phyloP scores from a whole-genome alignment of 768 basidiomycete species.

The Mycena floridula region DNA sequence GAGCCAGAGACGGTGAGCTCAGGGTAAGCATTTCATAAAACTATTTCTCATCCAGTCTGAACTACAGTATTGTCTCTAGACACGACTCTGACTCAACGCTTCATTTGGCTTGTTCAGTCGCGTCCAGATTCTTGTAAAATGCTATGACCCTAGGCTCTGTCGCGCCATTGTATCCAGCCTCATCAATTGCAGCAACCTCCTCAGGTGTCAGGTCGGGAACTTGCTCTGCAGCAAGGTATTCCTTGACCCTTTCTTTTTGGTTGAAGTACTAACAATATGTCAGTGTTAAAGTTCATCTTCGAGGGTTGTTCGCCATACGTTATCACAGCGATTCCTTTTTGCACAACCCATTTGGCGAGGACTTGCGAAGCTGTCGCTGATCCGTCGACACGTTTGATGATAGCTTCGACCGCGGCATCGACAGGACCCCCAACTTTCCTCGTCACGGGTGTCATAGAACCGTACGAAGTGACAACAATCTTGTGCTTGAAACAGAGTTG shows the following conservation, averaged over 20 bases:
- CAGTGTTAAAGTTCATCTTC: not conserved
- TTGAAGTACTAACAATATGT: slow-evolving; percentile 32
- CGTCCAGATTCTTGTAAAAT: not conserved
- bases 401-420: slow-evolving; percentile 43
- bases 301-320: slow-evolving; percentile 36
- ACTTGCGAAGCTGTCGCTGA: slow-evolving; percentile 56
- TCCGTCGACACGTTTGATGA: slow-evolving; percentile 36
- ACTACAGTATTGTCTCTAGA: too few species aligned
- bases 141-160: not conserved
- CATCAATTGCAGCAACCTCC: slow-evolving; percentile 56
- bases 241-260: slow-evolving; percentile 40
- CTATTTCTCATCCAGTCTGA: too few species aligned
- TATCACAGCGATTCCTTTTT: slow-evolving; percentile 57
- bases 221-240: slow-evolving; percentile 31
- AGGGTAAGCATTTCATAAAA: too few species aligned
- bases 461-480: slow-evolving; percentile 60
- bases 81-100: too few species aligned
- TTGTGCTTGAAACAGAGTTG: slow-evolving; percentile 47
- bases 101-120: not conserved
- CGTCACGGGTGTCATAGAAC: slow-evolving; percentile 43
- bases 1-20: too few species aligned
- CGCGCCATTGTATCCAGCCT: slow-evolving; percentile 34
- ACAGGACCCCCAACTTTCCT: slow-evolving; percentile 50
- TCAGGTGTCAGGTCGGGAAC: slow-evolving; percentile 48
- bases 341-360: slow-evolving; percentile 58